Base-by-base conservation (phyloP, 2,329 filamentous ascomycete genomes). In the Pseudogymnoascus sp. region DNA sequence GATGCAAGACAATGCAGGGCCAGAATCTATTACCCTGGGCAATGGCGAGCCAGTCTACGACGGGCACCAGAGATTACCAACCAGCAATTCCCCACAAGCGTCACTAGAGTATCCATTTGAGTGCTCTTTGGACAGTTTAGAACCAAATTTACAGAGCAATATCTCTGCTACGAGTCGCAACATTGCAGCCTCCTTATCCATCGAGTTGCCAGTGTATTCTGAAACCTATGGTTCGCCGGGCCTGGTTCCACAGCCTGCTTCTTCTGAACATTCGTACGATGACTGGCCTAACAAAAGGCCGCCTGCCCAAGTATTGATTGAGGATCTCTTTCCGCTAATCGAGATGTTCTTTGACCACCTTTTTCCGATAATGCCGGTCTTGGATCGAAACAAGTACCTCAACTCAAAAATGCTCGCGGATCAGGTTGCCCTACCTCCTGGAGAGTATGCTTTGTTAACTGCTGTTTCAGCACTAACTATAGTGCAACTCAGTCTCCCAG, bases 281-380 rank as follows among this genome's bases (percentile, higher is more conserved):
- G 50, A 33, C 28, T 56, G 50, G 50, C 50, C 50, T 56, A 11
- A 31, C 50, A 31, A 19, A 33, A 56, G 11, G 7, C n/a, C 50
- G 50, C 50, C n/a, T 33, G 33, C 12, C 8, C 50, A 33, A 11
- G 8, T 53, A 11, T 31, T 8, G 26, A 6, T 12, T 33, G 50
- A 7, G 8, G 50, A 56, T 33, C 50, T 56, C 8, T 19, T 56
- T 7, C 50, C 50, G 50, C 22, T 56, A 56, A 33, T 56, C 19
- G 50, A 56, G 50, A 56, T 82, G 67, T 86, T 82, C 75, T 84
- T 85, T 72, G 75, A 77, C 66, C 78, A 84, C 70, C 78, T 86
- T 61, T 86, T 85, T 65, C 81, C 83, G 33, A 82, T 82, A 62
- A 82, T 84, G 75, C 83, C 83, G 0, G 78, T 86, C 11, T 72